A percentile compares a stretch with the other conserved stretches of the same genome.
Conservation (phyloP, 805 yeast species). For the Teunomyces barrocoloradensis region DNA sequence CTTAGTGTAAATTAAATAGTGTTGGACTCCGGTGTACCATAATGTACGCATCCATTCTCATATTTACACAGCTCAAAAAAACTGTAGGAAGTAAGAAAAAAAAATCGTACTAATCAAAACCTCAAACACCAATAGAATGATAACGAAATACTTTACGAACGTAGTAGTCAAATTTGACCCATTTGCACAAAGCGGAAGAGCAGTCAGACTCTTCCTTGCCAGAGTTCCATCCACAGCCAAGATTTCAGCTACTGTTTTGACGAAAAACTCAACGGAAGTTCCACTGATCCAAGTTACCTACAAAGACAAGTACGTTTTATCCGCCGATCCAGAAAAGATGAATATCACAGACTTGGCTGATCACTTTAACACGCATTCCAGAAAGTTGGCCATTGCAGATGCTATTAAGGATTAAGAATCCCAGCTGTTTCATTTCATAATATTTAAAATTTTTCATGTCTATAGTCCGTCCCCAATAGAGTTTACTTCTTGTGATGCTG, state of each 20-base stretch:
- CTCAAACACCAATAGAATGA: slow-evolving; percentile 49
- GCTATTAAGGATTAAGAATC: slow-evolving; percentile 43
- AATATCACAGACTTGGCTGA: slow-evolving; percentile 69
- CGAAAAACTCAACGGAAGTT: slow-evolving; percentile 37
- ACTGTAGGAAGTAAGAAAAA: neutral
- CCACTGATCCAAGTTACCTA: slow-evolving; percentile 75
- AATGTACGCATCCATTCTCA: neutral
- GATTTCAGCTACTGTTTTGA: slow-evolving; percentile 62
- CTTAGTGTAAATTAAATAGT: too few species aligned
- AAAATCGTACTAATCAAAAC: neutral
- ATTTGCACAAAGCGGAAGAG: slow-evolving; percentile 57
- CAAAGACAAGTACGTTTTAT: slow-evolving; percentile 71
- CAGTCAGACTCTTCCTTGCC: slow-evolving; percentile 76
- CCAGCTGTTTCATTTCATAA: neutral
- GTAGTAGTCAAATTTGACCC: slow-evolving; percentile 81
- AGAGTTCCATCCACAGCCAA: slow-evolving; percentile 76
- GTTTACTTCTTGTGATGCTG: slow-evolving; percentile 4
- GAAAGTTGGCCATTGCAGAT: slow-evolving; percentile 72
- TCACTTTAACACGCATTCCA: slow-evolving; percentile 76
- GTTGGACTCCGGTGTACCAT: neutral
- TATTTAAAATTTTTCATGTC: neutral
- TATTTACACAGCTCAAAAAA: neutral
- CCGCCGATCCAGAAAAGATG: slow-evolving; percentile 60
- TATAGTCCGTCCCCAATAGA: slow-evolving; percentile 3
- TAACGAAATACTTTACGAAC: slow-evolving; percentile 83